Conservation (phyloP, 2,329 filamentous ascomycete genomes). For the Trichophaea hybrida region DNA sequence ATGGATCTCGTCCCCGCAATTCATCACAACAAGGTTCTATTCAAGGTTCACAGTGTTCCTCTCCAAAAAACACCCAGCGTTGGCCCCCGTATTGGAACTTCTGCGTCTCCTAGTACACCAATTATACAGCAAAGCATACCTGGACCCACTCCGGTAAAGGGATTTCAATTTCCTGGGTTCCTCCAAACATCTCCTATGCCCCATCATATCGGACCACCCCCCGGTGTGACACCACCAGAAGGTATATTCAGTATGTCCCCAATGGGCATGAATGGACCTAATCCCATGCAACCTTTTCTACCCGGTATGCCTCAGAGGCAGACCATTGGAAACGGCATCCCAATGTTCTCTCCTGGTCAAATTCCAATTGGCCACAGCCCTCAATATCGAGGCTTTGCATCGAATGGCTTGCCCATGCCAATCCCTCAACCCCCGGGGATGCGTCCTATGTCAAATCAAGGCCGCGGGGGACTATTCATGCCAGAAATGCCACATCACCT, state of each 20-base stretch:
- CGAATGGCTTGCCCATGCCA: conserved; percentile 37
- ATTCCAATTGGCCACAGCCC: conserved; percentile 36
- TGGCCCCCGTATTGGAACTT: conserved; percentile 48
- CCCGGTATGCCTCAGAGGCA: conserved; percentile 37
- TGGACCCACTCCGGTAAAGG: conserved; percentile 50
- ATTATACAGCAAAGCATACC: conserved; percentile 52
- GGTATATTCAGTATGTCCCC: conserved; percentile 33
- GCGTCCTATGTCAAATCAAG: conserved; percentile 24
- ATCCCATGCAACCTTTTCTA: conserved; percentile 31
- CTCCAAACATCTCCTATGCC: conserved; percentile 45
- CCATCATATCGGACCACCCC: conserved; percentile 48
- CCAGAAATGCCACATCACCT: conserved; percentile 19
- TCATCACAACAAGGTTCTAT: conserved; percentile 62
- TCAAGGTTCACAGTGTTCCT: conserved; percentile 25
- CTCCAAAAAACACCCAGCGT: conserved; percentile 41
- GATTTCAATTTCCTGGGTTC: conserved; percentile 38
- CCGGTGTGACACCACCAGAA: conserved; percentile 45
- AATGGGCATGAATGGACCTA: conserved; percentile 42
- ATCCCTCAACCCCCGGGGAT: conserved; percentile 24
- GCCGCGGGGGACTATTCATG: conserved; percentile 20
- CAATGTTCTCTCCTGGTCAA: conserved; percentile 40
- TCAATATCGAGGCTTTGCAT: conserved; percentile 42
- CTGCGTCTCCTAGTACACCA: conserved; percentile 37
- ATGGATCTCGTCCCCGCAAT: conserved; percentile 49
- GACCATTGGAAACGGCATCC: conserved; percentile 39